A percentile compares a stretch with the other conserved stretches of the same genome.
Evolutionary conservation across 257 asterid genomes (phyloP).

Genomic region (Primulina tabacum): DNA sequence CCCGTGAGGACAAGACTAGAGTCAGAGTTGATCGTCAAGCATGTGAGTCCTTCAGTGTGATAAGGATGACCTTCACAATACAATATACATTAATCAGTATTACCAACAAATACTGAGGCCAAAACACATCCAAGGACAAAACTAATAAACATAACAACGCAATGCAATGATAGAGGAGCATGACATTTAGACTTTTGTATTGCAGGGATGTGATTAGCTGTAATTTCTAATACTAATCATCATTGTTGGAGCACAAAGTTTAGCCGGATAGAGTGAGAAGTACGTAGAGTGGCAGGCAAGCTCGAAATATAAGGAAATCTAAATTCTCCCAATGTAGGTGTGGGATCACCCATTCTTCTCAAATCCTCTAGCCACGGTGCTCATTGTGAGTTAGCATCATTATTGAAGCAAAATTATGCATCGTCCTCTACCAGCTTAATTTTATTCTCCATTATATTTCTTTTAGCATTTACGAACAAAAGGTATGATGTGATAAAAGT

Average conservation of each 20-base stretch:
- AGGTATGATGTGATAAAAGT: too few species aligned
- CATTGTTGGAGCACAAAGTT: too few species aligned
- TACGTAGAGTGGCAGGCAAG: too few species aligned
- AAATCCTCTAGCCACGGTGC: background rate
- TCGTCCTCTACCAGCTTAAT: background rate
- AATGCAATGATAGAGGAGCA: too few species aligned
- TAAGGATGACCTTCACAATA: conserved; percentile 62
- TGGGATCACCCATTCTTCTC: background rate
- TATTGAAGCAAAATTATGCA: background rate
- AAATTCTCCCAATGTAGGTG: too few species aligned
- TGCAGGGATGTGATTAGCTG: too few species aligned
- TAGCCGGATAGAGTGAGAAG: too few species aligned
- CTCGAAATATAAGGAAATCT: too few species aligned
- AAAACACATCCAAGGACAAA: too few species aligned
- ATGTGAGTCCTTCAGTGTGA: conserved; percentile 80
- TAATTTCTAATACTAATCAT: too few species aligned
- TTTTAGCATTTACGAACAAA: too few species aligned
- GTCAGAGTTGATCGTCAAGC: conserved; percentile 76
- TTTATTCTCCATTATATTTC: background rate
- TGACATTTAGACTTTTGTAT: too few species aligned
- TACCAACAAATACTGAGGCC: background rate
- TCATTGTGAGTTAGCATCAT: background rate
- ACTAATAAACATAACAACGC: background rate
- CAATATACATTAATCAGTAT: conserved; percentile 15
- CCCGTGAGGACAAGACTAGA: conserved; percentile 82